These are phyloP conservation scores for Primulina eburnea DNA, from an alignment of 257 asterid species.

Conservation along the genomic window DNA sequence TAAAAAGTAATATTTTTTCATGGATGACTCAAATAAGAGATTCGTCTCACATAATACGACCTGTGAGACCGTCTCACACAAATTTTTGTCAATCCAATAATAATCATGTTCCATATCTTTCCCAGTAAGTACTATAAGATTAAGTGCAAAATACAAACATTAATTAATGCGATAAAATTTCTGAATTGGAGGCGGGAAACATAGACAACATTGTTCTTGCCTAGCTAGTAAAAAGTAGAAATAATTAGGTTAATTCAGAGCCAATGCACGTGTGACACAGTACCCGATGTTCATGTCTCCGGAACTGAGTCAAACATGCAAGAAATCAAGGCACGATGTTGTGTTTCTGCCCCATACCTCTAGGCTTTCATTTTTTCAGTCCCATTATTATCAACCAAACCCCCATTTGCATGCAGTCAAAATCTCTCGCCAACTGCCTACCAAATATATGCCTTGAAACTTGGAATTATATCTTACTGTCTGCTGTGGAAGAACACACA, in stretches of 20 bases:
- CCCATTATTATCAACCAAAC: background rate
- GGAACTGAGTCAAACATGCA: constrained; percentile 27
- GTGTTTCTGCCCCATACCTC: constrained; percentile 44
- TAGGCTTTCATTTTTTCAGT: background rate
- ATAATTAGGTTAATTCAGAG: background rate
- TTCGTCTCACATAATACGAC: too few species aligned
- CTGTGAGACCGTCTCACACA: too few species aligned
- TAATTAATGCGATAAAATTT: background rate
- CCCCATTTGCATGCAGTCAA: constrained; percentile 17
- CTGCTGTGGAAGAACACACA: too few species aligned
- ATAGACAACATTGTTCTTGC: constrained; percentile 16
- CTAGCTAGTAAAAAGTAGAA: background rate
- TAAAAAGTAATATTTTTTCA: too few species aligned
- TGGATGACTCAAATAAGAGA: too few species aligned
- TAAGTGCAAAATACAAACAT: too few species aligned
- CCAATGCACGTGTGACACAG: constrained; percentile 60
- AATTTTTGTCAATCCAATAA: too few species aligned
- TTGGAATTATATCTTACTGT: background rate
- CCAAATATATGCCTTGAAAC: constrained; percentile 10
- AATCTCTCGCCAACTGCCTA: background rate
- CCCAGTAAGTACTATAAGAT: too few species aligned
- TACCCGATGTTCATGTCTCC: constrained; percentile 30
- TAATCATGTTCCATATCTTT: too few species aligned
- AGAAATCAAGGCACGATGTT: constrained; percentile 28
- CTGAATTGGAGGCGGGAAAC: background rate